phyloP scores from a whole-genome alignment of 1,139 yeast species.

The Hanseniaspora uvarum region DNA sequence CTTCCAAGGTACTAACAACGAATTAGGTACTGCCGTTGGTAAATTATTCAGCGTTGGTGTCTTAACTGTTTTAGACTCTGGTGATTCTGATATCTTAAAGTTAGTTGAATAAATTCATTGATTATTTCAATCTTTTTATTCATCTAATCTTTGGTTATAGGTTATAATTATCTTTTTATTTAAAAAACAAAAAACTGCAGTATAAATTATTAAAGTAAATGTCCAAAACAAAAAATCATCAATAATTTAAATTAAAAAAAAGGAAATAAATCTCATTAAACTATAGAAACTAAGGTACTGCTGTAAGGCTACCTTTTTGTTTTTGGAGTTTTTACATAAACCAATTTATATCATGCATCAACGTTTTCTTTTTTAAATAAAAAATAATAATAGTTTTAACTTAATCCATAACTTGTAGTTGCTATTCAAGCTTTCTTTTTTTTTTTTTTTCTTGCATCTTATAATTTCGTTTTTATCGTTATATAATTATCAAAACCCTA shows the following conservation, averaged over 20 bases:
- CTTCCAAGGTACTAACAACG: conserved; percentile 99
- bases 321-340: background rate
- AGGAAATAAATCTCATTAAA: background rate
- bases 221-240: background rate
- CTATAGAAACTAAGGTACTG: background rate
- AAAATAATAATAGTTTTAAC: background rate
- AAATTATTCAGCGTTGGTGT: conserved; percentile 99
- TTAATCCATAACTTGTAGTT: background rate
- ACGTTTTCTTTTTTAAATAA: background rate
- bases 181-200: background rate
- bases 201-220: background rate
- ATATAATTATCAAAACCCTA: no score
- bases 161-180: background rate
- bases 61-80: conserved; percentile 90
- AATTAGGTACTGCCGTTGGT: conserved; percentile 99
- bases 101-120: conserved; percentile 29
- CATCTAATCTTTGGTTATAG: background rate
- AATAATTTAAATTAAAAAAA: background rate
- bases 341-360: background rate
- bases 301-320: background rate
- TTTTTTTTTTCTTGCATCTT: background rate
- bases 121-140: background rate
- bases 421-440: background rate
- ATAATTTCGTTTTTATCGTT: background rate
- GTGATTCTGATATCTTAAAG: conserved; percentile 96